Percentiles rank a stretch among this genome's conserved stretches.
These are phyloP conservation scores for Trichophyton mentagrophytes DNA, from an alignment of 2,329 filamentous ascomycete genomes.

Conservation along the genomic window DNA sequence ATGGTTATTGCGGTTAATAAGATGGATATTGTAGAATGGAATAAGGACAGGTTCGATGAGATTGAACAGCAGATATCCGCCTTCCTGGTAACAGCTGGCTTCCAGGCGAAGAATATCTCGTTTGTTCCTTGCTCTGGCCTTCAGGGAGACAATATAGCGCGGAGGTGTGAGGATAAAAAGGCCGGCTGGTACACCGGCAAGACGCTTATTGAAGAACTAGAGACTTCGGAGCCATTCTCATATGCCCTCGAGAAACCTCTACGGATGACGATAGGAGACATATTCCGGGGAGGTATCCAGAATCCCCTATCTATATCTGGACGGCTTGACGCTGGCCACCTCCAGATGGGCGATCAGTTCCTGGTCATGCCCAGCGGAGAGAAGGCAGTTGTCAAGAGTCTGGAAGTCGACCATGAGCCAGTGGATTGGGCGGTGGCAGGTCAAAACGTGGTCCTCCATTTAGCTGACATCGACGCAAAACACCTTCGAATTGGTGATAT, in stretches of 20 bases:
- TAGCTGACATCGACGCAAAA: conserved; percentile 71
- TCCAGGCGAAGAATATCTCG: conserved; percentile 64
- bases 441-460: conserved; percentile 73
- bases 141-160: conserved; percentile 68
- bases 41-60: conserved; percentile 66
- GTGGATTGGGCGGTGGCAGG: conserved; percentile 87
- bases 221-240: conserved; percentile 61
- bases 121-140: conserved; percentile 88
- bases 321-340: conserved; percentile 66
- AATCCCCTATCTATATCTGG: conserved; percentile 78
- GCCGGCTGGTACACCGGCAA: conserved; percentile 68
- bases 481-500: conserved; percentile 78
- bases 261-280: conserved; percentile 74
- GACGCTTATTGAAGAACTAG: conserved; percentile 72
- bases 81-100: conserved; percentile 72
- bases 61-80: conserved; percentile 72
- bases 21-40: conserved; percentile 78
- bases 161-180: conserved; percentile 35
- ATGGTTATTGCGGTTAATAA: conserved; percentile 93
- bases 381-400: conserved; percentile 64
- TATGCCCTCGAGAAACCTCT: conserved; percentile 66
- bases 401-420: conserved; percentile 61
- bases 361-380: conserved; percentile 71
- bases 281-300: conserved; percentile 66
- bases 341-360: conserved; percentile 74